These are phyloP conservation scores for Colletotrichum filicis DNA, from an alignment of 2,329 filamentous ascomycete genomes.

Conservation along the genomic window DNA sequence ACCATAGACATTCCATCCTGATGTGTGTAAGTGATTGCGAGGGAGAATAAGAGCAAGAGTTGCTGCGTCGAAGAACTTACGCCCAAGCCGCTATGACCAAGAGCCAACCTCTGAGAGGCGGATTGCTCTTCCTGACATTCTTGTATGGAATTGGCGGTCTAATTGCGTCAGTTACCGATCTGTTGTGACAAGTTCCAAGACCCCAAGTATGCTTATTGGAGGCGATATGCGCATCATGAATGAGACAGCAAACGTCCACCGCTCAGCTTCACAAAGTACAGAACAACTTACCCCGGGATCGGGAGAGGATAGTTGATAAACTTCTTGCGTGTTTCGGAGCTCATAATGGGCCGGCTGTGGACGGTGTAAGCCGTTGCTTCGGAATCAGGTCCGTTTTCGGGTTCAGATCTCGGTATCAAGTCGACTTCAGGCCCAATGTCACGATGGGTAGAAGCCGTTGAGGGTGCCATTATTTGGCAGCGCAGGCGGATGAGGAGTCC, in stretches of 20 bases:
- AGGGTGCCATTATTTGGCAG: conserved; percentile 6
- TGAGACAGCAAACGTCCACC: not conserved
- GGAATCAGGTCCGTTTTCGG: not conserved
- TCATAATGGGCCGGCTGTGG: conserved; percentile 26
- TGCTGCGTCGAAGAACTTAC: conserved; percentile 50
- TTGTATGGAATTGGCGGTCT: conserved; percentile 55
- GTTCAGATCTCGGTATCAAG: not conserved
- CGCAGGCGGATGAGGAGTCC: not conserved
- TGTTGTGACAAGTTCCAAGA: not conserved
- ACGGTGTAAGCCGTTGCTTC: not conserved
- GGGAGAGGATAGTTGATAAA: conserved; percentile 52
- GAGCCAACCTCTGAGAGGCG: conserved; percentile 65
- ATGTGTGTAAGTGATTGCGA: conserved; percentile 10
- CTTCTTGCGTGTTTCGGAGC: conserved; percentile 31
- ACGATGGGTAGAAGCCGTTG: not conserved
- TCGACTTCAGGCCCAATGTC: not conserved
- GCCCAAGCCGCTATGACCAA: conserved; percentile 64
- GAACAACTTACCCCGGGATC: conserved; percentile 44
- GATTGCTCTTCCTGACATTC: conserved; percentile 62
- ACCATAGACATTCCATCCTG: conserved; percentile 65
- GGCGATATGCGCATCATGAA: not conserved
- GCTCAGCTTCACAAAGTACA: not conserved
- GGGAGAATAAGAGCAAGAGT: not conserved
- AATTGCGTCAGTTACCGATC: conserved; percentile 12
- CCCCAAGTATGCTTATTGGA: not conserved